phyloP scores from a whole-genome alignment of 140 eudicot species.

The Anethum foeniculum region DNA sequence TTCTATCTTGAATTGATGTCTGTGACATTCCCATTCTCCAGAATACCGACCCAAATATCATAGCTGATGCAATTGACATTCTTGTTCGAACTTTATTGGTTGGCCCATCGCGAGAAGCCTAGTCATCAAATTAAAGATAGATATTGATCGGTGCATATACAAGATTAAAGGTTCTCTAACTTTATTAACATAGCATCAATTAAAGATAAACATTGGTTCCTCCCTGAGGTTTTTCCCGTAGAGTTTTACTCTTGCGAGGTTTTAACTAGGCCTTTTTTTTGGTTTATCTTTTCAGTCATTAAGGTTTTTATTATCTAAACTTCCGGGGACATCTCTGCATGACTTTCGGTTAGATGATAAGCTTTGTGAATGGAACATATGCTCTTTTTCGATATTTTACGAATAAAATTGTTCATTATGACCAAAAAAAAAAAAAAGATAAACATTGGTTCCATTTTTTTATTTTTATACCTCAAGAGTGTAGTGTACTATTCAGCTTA shows the following conservation, averaged over 20 bases:
- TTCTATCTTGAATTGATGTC: slow-evolving; percentile 91
- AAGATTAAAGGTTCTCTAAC: background rate
- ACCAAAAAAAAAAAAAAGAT: too few species aligned
- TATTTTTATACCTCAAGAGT: background rate
- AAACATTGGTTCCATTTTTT: background rate
- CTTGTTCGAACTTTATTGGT: slow-evolving; percentile 85
- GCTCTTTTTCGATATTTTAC: too few species aligned
- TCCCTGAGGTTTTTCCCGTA: too few species aligned
- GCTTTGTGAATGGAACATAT: too few species aligned
- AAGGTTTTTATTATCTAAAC: too few species aligned
- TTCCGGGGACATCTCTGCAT: too few species aligned
- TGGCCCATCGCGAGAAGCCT: slow-evolving; percentile 99
- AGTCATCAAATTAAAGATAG: slow-evolving; percentile 19
- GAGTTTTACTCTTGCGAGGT: too few species aligned
- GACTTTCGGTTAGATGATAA: too few species aligned
- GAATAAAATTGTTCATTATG: too few species aligned
- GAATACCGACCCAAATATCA: slow-evolving; percentile 93
- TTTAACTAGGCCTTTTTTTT: too few species aligned
- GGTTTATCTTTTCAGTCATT: too few species aligned
- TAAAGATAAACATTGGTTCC: background rate
- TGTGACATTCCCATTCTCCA: slow-evolving; percentile 98
- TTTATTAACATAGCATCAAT: background rate
- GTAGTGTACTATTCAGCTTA: background rate
- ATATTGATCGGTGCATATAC: slow-evolving; percentile 3
- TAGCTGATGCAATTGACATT: slow-evolving; percentile 95